Evolutionary conservation across 2,329 filamentous ascomycete species (phyloP).

Genomic region (Ascochyta fabae): DNA sequence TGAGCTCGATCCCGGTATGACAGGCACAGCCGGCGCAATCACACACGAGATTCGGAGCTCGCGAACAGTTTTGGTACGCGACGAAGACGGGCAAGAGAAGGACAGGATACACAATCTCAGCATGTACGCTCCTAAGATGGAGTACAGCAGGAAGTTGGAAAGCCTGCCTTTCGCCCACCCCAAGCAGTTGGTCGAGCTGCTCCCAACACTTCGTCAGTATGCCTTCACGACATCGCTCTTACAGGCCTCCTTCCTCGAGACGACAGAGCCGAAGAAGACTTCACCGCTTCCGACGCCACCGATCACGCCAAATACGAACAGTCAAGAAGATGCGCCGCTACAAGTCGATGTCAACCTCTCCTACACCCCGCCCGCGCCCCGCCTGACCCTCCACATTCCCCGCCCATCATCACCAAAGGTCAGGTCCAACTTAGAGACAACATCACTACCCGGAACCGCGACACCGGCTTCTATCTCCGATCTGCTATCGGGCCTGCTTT

Average conservation of each 20-base stretch:
- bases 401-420: slow-evolving; percentile 29
- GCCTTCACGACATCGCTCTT: slow-evolving; percentile 72
- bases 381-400: slow-evolving; percentile 40
- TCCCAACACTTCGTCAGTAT: slow-evolving; percentile 77
- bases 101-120: slow-evolving; percentile 59
- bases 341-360: slow-evolving; percentile 43
- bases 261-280: slow-evolving; percentile 7
- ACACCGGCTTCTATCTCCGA: slow-evolving; percentile 16
- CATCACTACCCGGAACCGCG: slow-evolving; percentile 6
- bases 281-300: slow-evolving; percentile 26
- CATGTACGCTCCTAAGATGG: slow-evolving; percentile 73
- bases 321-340: slow-evolving; percentile 2
- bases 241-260: slow-evolving; percentile 61
- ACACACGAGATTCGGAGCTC: slow-evolving; percentile 60
- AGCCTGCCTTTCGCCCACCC: slow-evolving; percentile 80
- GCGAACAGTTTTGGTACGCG: slow-evolving; percentile 54
- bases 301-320: background rate
- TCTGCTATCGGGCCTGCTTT: slow-evolving; percentile 29
- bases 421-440: background rate
- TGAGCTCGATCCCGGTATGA: slow-evolving; percentile 62
- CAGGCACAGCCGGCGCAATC: slow-evolving; percentile 38
- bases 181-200: slow-evolving; percentile 73
- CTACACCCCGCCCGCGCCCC: slow-evolving; percentile 44
- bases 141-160: slow-evolving; percentile 71
- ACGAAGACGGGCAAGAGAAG: slow-evolving; percentile 29